A percentile compares a stretch with the other conserved stretches of the same genome.
phyloP scores from a whole-genome alignment of 1,139 yeast genomes.

The Taphrina wiesneri region DNA sequence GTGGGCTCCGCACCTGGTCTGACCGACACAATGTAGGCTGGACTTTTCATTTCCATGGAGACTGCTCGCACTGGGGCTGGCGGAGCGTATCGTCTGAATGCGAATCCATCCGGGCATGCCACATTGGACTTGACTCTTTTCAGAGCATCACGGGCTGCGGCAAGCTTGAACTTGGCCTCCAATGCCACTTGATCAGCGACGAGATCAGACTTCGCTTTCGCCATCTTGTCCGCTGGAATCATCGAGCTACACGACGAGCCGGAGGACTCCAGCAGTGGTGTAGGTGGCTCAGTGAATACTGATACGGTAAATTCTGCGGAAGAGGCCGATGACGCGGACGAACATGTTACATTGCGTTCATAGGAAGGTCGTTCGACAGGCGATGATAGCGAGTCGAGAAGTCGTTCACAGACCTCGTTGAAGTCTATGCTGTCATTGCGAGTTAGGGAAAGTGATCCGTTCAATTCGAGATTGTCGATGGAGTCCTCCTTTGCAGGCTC shows the following conservation, averaged over 20 bases:
- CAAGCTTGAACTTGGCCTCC: constrained; percentile 18
- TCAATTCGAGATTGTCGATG: not conserved
- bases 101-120: constrained; percentile 1
- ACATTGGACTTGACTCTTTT: constrained; percentile 17
- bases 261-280: constrained; percentile 8
- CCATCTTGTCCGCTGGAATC: constrained; percentile 8
- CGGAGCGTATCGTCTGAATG: not conserved
- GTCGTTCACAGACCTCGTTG: constrained; percentile 18
- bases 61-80: not conserved
- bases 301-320: not conserved
- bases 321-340: not conserved
- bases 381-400: not conserved
- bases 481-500: not conserved
- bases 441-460: not conserved
- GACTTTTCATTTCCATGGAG: not conserved
- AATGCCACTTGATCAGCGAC: constrained; percentile 22
- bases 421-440: constrained; percentile 6
- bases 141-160: constrained; percentile 27
- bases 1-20: not conserved
- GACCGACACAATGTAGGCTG: not conserved
- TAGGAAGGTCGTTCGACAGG: constrained; percentile 4
- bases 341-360: not conserved
- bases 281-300: constrained; percentile 4
- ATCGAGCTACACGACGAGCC: constrained; percentile 11
- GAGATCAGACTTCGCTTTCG: not conserved